These are phyloP conservation scores for Candida germanica DNA, from an alignment of 805 yeast genomes.

Conservation along the genomic window DNA sequence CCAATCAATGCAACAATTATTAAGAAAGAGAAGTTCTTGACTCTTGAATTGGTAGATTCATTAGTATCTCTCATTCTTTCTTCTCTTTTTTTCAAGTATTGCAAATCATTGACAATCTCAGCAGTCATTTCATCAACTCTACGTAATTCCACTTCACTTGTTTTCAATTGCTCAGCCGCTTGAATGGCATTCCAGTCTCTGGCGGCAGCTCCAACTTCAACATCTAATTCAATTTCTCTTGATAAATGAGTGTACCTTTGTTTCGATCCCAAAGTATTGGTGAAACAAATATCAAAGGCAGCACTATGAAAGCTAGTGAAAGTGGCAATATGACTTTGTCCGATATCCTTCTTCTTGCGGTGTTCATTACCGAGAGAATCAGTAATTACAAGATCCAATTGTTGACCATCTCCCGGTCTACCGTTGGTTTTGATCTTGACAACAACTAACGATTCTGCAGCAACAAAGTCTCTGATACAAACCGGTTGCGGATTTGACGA, in stretches of 20 bases:
- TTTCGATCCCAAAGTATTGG: conserved; percentile 48
- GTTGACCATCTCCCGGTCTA: conserved; percentile 81
- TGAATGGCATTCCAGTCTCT: conserved; percentile 97
- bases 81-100: conserved; percentile 83
- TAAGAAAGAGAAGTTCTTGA: conserved; percentile 76
- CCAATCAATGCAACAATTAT: conserved; percentile 67
- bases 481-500: conserved; percentile 50
- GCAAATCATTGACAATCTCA: conserved; percentile 76
- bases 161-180: conserved; percentile 88
- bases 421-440: conserved; percentile 78
- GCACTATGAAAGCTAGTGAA: conserved; percentile 82
- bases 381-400: conserved; percentile 59
- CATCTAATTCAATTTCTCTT: conserved; percentile 83
- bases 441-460: conserved; percentile 82
- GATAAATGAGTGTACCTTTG: conserved; percentile 38
- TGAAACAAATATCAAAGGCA: conserved; percentile 89
- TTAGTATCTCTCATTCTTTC: conserved; percentile 93
- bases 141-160: conserved; percentile 86
- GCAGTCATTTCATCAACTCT: conserved; percentile 81
- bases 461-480: conserved; percentile 90
- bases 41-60: conserved; percentile 92
- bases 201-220: conserved; percentile 94
- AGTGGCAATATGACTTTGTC: conserved; percentile 69
- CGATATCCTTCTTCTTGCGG: conserved; percentile 68
- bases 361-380: conserved; percentile 86